Percentiles rank a stretch among this genome's conserved stretches.
These are phyloP conservation scores for Protomyces lactucae-debilis DNA, from an alignment of 1,139 yeast species.

Conservation along the genomic window DNA sequence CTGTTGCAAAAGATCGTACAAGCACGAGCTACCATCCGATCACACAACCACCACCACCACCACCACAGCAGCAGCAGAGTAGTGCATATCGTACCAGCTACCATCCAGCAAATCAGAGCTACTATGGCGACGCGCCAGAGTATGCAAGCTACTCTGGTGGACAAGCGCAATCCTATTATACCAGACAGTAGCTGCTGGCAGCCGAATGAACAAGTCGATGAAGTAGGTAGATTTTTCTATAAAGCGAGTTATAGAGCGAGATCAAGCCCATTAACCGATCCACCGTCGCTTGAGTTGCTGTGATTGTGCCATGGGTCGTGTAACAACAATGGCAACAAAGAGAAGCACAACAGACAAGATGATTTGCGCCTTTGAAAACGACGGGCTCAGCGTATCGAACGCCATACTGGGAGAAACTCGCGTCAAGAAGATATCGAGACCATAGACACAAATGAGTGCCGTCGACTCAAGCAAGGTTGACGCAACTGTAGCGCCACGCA, in stretches of 20 bases:
- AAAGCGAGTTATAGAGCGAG: too few species aligned
- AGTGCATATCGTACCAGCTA: too few species aligned
- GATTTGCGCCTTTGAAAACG: slow-evolving; percentile 65
- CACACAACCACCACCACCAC: not conserved
- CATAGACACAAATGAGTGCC: slow-evolving; percentile 60
- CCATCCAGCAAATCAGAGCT: too few species aligned
- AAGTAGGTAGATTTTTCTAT: too few species aligned
- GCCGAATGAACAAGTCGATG: too few species aligned
- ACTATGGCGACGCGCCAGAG: not conserved
- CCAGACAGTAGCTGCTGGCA: not conserved
- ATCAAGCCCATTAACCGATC: not conserved
- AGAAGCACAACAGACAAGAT: slow-evolving; percentile 56
- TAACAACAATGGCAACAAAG: slow-evolving; percentile 45
- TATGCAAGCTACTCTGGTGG: not conserved
- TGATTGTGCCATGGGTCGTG: slow-evolving; percentile 55
- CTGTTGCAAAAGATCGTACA: not conserved
- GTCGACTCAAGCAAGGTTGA: slow-evolving; percentile 82
- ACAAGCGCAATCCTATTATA: not conserved
- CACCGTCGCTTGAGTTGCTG: slow-evolving; percentile 18
- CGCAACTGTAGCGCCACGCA: slow-evolving; percentile 44
- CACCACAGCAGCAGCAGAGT: too few species aligned
- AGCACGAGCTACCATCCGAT: not conserved
- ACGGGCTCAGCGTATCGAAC: slow-evolving; percentile 66
- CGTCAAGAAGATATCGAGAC: slow-evolving; percentile 69
- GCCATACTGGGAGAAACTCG: slow-evolving; percentile 74